Conservation (phyloP, 176 grass and related monocot species). For the Echinochloa phyllopogon region DNA sequence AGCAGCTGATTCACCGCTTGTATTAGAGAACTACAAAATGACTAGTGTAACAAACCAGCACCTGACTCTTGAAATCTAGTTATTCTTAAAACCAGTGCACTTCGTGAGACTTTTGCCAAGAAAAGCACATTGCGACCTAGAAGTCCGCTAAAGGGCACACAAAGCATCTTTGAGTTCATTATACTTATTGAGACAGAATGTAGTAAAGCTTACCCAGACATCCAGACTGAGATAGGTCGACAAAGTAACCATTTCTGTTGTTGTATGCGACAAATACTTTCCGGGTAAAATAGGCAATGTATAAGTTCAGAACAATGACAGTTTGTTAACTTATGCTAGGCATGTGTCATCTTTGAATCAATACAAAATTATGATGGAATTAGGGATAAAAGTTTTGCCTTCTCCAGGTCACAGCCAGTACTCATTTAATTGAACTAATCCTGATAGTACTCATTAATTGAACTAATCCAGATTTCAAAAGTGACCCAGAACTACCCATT, state of each 20-base stretch:
- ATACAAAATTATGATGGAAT: not conserved
- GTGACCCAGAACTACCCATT: not conserved
- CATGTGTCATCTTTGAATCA: not conserved
- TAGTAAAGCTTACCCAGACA: not conserved
- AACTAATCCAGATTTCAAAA: not conserved
- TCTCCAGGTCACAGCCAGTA: not conserved
- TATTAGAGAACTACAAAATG: not conserved
- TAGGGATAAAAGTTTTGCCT: not conserved
- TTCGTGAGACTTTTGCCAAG: not conserved
- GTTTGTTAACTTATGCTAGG: conserved; percentile 3
- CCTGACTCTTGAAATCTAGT: not conserved
- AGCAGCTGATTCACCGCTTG: not conserved
- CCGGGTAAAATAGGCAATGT: not conserved
- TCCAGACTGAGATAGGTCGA: not conserved
- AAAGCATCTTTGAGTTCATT: not conserved
- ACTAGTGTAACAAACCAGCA: not conserved
- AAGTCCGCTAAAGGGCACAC: not conserved
- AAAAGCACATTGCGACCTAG: not conserved
- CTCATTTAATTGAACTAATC: not conserved
- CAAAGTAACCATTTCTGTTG: not conserved
- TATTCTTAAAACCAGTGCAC: not conserved
- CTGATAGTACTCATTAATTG: no score
- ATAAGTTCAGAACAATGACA: not conserved
- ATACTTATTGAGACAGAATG: no score
- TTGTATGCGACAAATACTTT: not conserved